Conservation (phyloP, 2,329 filamentous ascomycete genomes). For the Clarireedia monteithiana region DNA sequence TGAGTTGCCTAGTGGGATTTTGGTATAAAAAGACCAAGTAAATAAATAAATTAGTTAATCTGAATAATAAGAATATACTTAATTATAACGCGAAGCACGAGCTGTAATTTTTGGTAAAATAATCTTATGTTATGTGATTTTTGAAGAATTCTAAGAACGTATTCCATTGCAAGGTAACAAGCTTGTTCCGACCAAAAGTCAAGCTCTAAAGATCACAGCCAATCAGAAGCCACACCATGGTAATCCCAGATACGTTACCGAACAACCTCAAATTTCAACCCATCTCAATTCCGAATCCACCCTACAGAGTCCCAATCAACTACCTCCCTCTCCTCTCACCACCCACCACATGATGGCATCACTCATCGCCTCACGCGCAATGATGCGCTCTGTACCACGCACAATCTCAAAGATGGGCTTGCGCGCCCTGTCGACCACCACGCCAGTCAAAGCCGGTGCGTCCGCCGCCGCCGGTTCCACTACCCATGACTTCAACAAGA, state of each 20-base stretch:
- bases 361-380: conserved; percentile 60
- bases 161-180: too few relatives aligned
- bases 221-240: conserved; percentile 8
- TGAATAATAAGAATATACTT: background rate
- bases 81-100: background rate
- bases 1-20: too few relatives aligned
- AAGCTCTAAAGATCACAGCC: conserved; percentile 1
- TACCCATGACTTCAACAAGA: conserved; percentile 38
- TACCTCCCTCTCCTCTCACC: conserved; percentile 5
- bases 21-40: too few relatives aligned
- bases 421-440: conserved; percentile 47
- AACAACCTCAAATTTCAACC: conserved; percentile 8
- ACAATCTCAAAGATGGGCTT: conserved; percentile 30
- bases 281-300: conserved; percentile 5
- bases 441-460: conserved; percentile 15
- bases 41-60: too few relatives aligned
- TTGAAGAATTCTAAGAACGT: background rate
- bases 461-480: background rate
- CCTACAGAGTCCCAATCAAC: background rate
- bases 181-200: conserved; percentile 1
- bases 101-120: background rate
- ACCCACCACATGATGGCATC: conserved; percentile 47
- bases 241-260: conserved; percentile 3
- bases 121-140: background rate
- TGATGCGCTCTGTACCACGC: conserved; percentile 50